Conservation (phyloP, 2,329 filamentous ascomycete genomes). For the Penicillium griseofulvum region DNA sequence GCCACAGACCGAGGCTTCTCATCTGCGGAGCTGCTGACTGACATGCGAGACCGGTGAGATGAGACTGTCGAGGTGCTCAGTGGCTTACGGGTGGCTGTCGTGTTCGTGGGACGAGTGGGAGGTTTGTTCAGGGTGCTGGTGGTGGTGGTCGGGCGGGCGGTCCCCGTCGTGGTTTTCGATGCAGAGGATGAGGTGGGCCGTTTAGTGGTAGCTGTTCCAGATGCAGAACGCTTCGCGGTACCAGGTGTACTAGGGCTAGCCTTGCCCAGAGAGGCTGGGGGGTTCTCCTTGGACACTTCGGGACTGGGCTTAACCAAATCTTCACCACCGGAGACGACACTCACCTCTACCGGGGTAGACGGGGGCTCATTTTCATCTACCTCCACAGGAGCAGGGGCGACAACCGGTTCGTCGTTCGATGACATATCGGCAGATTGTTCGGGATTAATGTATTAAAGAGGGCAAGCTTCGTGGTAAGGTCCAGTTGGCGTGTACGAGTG, state of each 20-base stretch:
- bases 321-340: slow-evolving; percentile 34
- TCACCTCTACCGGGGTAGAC: slow-evolving; percentile 36
- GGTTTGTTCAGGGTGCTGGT: slow-evolving; percentile 46
- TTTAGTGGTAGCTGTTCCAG: slow-evolving; percentile 36
- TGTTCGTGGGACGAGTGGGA: slow-evolving; percentile 42
- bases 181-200: slow-evolving; percentile 38
- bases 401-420: slow-evolving; percentile 34
- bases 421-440: slow-evolving; percentile 28
- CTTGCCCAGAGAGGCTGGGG: slow-evolving; percentile 34
- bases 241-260: slow-evolving; percentile 27
- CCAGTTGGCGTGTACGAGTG: neutral
- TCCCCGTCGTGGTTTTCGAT: slow-evolving; percentile 29
- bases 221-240: slow-evolving; percentile 34
- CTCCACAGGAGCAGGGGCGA: slow-evolving; percentile 14
- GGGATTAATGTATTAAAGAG: slow-evolving; percentile 2
- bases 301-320: slow-evolving; percentile 36
- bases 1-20: slow-evolving; percentile 42
- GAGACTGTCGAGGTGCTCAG: slow-evolving; percentile 36
- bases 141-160: slow-evolving; percentile 31
- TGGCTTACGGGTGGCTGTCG: slow-evolving; percentile 36
- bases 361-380: slow-evolving; percentile 33
- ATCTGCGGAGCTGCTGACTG: slow-evolving; percentile 45
- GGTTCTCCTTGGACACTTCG: slow-evolving; percentile 36
- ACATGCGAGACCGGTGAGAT: slow-evolving; percentile 42
- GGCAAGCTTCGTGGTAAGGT: neutral